Evolutionary conservation across 2,329 filamentous ascomycete species (phyloP).

Genomic region (Kalmusia sp.): DNA sequence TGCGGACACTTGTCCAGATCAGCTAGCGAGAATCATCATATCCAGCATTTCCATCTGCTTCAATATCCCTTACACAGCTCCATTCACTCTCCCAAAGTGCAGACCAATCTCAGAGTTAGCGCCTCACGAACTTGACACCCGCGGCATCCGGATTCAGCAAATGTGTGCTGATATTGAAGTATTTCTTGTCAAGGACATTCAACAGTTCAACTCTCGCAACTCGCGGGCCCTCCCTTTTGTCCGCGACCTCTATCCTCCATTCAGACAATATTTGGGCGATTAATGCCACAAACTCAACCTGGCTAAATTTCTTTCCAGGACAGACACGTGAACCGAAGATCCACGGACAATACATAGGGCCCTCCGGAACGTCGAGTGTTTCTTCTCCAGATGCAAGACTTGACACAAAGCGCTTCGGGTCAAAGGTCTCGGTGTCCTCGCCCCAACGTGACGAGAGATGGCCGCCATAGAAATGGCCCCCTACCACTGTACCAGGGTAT

Average conservation of each 20-base stretch:
- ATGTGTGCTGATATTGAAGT: constrained; percentile 22
- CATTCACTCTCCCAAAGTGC: no score
- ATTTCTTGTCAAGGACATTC: constrained; percentile 12
- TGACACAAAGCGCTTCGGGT: constrained; percentile 42
- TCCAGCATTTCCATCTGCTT: no score
- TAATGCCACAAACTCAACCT: constrained; percentile 43
- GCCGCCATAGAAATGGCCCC: constrained; percentile 16
- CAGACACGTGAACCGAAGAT: constrained; percentile 23
- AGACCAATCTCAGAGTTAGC: no score
- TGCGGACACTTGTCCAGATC: no score
- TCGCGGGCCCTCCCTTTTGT: constrained; percentile 3
- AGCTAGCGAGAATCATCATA: no score
- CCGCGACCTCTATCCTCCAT: constrained; percentile 14
- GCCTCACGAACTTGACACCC: constrained; percentile 8
- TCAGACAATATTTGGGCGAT: constrained; percentile 16
- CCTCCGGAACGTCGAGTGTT: constrained; percentile 13
- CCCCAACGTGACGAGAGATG: constrained; percentile 23
- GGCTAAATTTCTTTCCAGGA: constrained; percentile 40
- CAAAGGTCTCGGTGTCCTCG: constrained; percentile 31
- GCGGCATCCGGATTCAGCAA: constrained; percentile 15
- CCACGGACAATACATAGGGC: constrained; percentile 33
- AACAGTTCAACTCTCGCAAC: constrained; percentile 14
- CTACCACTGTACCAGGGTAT: constrained; percentile 14
- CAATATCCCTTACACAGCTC: no score
- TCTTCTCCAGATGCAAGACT: constrained; percentile 9